These are phyloP conservation scores for Synchytrium microbalum DNA, from an alignment of 371 early-diverging fungal genomes.

Conservation along the genomic window DNA sequence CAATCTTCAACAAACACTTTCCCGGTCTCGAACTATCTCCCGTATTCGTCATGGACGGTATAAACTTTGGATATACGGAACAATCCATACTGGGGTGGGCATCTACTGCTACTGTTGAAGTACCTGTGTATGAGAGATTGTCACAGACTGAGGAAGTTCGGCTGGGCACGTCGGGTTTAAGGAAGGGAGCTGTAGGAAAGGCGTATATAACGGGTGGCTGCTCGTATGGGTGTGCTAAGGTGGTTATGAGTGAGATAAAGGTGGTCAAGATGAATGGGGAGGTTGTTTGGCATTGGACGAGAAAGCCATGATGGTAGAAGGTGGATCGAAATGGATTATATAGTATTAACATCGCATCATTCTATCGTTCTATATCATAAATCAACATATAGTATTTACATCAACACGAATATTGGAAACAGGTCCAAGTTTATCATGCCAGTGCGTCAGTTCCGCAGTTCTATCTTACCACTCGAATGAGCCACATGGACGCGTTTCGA, in stretches of 20 bases:
- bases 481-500: too few relatives aligned
- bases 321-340: too few relatives aligned
- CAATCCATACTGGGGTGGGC: constrained; percentile 3
- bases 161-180: constrained; percentile 28
- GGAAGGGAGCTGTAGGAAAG: constrained; percentile 30
- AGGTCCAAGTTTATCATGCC: too few relatives aligned
- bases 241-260: constrained; percentile 21
- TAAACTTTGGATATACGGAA: neutral
- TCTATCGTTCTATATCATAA: neutral
- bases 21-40: constrained; percentile 33
- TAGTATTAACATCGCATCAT: neutral
- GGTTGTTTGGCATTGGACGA: constrained; percentile 22
- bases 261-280: constrained; percentile 21
- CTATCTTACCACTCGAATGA: too few relatives aligned
- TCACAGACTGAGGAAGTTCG: constrained; percentile 25
- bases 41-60: constrained; percentile 21
- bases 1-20: constrained; percentile 22
- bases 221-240: constrained; percentile 34
- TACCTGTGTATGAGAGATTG: constrained; percentile 35
- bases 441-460: too few relatives aligned
- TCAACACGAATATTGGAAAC: too few relatives aligned
- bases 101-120: constrained; percentile 14
- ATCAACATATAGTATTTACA: constrained; percentile 3
- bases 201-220: constrained; percentile 25
- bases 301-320: constrained; percentile 3